Conservation (phyloP, 2,329 filamentous ascomycete genomes). For the Trichoderma cornu-damae region DNA sequence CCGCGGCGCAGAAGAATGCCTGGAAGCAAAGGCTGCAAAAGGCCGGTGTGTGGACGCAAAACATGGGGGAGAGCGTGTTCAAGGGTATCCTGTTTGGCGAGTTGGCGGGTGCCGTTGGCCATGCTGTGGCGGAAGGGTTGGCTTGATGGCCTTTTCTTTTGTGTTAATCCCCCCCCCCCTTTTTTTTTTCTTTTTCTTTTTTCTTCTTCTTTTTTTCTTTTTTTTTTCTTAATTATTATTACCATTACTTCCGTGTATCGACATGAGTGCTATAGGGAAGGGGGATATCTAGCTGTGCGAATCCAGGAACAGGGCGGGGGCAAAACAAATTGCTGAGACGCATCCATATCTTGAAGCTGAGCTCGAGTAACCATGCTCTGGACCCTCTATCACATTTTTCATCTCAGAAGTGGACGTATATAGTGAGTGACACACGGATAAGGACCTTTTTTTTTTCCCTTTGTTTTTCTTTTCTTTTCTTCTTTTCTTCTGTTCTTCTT, state of each 20-base stretch:
- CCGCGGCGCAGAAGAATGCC: conserved; percentile 52
- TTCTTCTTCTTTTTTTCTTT: no score
- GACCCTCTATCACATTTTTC: not conserved
- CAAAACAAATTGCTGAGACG: not conserved
- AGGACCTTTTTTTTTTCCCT: not conserved
- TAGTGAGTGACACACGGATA: not conserved
- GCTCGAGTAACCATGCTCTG: not conserved
- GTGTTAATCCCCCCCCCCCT: not conserved
- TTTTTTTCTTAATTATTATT: no score
- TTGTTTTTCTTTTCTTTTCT: no score
- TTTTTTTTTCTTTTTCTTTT: no score
- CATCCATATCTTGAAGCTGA: not conserved
- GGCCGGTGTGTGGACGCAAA: conserved; percentile 73
- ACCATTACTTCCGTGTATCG: not conserved
- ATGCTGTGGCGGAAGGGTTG: conserved; percentile 39
- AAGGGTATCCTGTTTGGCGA: conserved; percentile 73
- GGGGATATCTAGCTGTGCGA: not conserved
- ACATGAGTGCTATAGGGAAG: not conserved
- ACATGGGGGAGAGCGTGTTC: conserved; percentile 71
- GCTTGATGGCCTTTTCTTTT: not conserved
- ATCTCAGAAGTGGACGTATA: not conserved
- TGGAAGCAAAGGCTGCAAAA: conserved; percentile 67
- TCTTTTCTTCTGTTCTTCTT: not conserved
- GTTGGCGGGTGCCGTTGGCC: conserved; percentile 58
- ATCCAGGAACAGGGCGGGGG: not conserved